phyloP scores from a whole-genome alignment of 805 yeast species.

The Suhomyces prunicola region DNA sequence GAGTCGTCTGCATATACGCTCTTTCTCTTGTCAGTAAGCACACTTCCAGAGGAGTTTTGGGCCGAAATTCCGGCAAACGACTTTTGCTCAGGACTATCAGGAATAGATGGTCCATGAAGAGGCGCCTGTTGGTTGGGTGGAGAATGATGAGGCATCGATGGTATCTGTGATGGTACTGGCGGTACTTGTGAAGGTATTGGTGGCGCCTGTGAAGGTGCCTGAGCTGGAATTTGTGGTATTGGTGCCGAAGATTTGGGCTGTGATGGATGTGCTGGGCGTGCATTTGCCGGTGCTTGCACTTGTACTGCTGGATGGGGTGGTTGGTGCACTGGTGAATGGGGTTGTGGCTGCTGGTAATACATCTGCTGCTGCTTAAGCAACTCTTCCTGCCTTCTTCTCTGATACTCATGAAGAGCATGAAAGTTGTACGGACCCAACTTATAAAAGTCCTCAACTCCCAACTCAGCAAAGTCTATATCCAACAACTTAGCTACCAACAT shows the following conservation, averaged over 20 bases:
- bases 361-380: conserved; percentile 34
- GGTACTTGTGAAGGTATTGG: background rate
- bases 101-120: too few relatives aligned
- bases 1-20: background rate
- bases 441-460: conserved; percentile 43
- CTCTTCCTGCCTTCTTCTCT: conserved; percentile 35
- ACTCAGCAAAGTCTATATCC: conserved; percentile 24
- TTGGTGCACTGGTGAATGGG: background rate
- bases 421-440: conserved; percentile 54
- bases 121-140: too few relatives aligned
- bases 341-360: conserved; percentile 29
- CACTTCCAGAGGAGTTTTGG: background rate
- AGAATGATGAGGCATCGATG: background rate
- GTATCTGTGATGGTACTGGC: background rate
- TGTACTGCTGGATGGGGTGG: background rate
- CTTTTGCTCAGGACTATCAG: background rate
- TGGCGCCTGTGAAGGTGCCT: background rate
- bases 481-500: conserved; percentile 57
- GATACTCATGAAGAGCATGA: conserved; percentile 53
- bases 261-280: background rate
- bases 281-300: background rate
- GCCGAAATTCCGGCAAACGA: background rate
- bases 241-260: conserved; percentile 36
- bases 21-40: background rate
- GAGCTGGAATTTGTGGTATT: conserved; percentile 19